Percentiles rank a stretch among this genome's conserved stretches.
These are phyloP conservation scores for Cyclocybe aegerita DNA, from an alignment of 768 basidiomycete genomes.

Conservation along the genomic window DNA sequence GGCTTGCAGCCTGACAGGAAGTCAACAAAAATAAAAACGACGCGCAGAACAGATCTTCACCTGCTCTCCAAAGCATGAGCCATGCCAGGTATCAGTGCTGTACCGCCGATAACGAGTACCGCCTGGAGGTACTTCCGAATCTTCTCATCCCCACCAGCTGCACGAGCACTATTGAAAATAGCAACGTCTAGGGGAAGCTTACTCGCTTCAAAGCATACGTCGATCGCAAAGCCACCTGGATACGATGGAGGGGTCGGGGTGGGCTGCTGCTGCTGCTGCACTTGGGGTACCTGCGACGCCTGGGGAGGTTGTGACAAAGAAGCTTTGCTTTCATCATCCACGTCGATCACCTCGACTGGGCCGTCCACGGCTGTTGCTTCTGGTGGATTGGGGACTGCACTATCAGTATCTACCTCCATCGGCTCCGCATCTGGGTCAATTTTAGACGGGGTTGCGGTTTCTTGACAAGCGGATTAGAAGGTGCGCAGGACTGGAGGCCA, in stretches of 20 bases:
- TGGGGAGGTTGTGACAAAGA: constrained; percentile 9
- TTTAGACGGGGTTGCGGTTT: constrained; percentile 15
- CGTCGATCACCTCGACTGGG: constrained; percentile 48
- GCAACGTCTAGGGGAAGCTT: constrained; percentile 92
- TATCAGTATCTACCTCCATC: constrained; percentile 21
- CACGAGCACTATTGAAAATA: constrained; percentile 88
- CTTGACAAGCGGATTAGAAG: constrained; percentile 5
- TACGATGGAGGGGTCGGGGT: constrained; percentile 26
- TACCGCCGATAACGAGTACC: constrained; percentile 86
- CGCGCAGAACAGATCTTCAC: constrained; percentile 34
- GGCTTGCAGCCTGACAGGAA: constrained; percentile 60
- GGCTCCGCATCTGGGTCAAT: constrained; percentile 21
- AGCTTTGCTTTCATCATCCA: constrained; percentile 39
- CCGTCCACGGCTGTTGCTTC: constrained; percentile 20
- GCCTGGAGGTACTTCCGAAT: constrained; percentile 87
- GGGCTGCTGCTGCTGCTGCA: constrained; percentile 9
- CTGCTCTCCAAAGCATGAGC: constrained; percentile 86
- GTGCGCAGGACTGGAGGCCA: background rate
- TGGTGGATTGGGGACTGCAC: constrained; percentile 19
- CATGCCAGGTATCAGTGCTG: constrained; percentile 78
- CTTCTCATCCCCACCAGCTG: constrained; percentile 85
- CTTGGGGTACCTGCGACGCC: constrained; percentile 16
- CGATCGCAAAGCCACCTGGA: constrained; percentile 57
- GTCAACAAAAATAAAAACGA: background rate
- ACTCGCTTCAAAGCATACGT: constrained; percentile 81